These are phyloP conservation scores for Furcasterigmium sp. DNA, from an alignment of 2,329 filamentous ascomycete genomes.

Conservation along the genomic window DNA sequence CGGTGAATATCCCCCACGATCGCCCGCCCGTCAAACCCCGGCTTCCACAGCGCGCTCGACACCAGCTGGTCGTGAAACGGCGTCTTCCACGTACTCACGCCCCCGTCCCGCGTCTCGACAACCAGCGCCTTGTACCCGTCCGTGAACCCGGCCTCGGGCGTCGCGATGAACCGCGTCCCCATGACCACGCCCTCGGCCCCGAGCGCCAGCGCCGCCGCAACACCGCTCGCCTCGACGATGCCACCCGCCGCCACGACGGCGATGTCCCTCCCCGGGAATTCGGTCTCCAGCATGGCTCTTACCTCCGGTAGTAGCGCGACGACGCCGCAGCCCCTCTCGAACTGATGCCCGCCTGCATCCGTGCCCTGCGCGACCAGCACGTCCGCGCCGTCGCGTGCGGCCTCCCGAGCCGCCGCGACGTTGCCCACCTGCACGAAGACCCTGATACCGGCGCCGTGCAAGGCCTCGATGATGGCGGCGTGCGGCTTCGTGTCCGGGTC, in stretches of 20 bases:
- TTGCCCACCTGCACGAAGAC: conserved; percentile 60
- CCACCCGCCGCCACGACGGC: conserved; percentile 54
- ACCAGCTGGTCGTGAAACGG: conserved; percentile 36
- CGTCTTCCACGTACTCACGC: conserved; percentile 40
- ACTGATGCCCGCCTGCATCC: conserved; percentile 62
- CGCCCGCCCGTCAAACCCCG: conserved; percentile 37
- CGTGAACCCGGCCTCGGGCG: conserved; percentile 35
- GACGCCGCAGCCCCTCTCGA: conserved; percentile 46
- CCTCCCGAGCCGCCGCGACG: conserved; percentile 47
- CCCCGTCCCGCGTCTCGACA: conserved; percentile 36
- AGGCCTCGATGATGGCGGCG: conserved; percentile 25
- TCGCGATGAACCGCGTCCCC: conserved; percentile 41
- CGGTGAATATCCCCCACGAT: conserved; percentile 32
- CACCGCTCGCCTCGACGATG: conserved; percentile 49
- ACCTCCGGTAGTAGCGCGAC: conserved; percentile 55
- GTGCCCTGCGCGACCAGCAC: conserved; percentile 57
- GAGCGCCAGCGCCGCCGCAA: conserved; percentile 48
- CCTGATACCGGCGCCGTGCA: conserved; percentile 30
- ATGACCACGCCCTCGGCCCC: conserved; percentile 38
- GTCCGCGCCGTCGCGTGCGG: conserved; percentile 44
- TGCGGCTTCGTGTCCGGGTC: conserved; percentile 33
- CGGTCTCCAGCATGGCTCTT: conserved; percentile 34
- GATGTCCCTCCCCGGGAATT: conserved; percentile 26
- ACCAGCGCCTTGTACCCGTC: conserved; percentile 33
- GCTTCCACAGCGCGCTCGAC: conserved; percentile 32